Evolutionary conservation across 2,329 filamentous ascomycete genomes (phyloP).

Genomic region (Colletotrichum sp.): DNA sequence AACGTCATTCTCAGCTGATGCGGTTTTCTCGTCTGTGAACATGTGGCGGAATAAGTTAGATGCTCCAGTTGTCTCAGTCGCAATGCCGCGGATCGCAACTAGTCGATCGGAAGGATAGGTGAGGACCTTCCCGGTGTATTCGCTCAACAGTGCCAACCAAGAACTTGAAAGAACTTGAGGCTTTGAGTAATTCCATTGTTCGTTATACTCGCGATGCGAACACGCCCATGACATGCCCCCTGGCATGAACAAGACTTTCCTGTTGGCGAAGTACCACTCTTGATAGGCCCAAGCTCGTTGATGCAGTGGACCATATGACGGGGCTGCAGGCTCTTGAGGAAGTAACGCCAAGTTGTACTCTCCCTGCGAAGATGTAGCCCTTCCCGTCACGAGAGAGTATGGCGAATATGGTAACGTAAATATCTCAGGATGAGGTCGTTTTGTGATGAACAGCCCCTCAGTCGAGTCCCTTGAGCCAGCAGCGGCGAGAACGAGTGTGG

Average conservation of each 20-base stretch:
- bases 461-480: neutral
- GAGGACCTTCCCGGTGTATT: neutral
- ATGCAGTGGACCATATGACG: neutral
- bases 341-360: neutral
- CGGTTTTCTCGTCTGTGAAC: neutral
- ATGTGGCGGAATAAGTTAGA: neutral
- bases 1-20: fast-evolving
- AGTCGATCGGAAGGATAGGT: neutral
- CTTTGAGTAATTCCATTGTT: neutral
- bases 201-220: neutral
- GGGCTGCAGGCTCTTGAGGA: neutral
- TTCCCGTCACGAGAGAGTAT: neutral
- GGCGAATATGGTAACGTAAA: neutral
- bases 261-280: neutral
- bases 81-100: neutral
- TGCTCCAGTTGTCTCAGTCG: neutral
- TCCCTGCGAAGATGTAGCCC: neutral
- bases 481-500: neutral
- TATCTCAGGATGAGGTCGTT: neutral
- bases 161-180: neutral
- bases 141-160: neutral
- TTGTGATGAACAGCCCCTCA: neutral
- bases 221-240: neutral
- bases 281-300: neutral
- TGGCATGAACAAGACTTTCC: neutral